A percentile compares a stretch with the other conserved stretches of the same genome.
Evolutionary conservation across 805 yeast species (phyloP).

Genomic region (Lipomyces orientalis): DNA sequence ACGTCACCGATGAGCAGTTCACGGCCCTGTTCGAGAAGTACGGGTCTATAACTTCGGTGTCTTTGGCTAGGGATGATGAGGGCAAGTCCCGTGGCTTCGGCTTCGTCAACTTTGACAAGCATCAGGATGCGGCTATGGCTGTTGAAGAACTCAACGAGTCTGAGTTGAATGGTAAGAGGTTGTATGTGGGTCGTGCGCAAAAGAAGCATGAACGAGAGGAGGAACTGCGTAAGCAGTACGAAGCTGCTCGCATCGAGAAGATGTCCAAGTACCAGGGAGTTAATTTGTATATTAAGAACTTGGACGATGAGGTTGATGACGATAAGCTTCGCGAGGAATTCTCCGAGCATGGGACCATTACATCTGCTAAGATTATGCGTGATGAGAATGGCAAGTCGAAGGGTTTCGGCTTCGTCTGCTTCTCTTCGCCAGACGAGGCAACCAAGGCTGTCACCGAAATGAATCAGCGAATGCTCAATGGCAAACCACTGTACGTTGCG

Average conservation of each 20-base stretch:
- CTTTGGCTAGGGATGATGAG: conserved; percentile 77
- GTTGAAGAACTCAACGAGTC: conserved; percentile 88
- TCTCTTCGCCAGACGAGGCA: conserved; percentile 98
- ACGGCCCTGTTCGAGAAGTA: conserved; percentile 69
- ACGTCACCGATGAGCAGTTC: conserved; percentile 60
- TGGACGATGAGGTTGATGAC: conserved; percentile 91
- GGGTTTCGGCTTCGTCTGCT: conserved; percentile 99
- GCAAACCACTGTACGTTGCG: conserved; percentile 97
- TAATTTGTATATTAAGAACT: conserved; percentile 94
- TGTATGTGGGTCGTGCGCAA: conserved; percentile 98
- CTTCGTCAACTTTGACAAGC: conserved; percentile 87
- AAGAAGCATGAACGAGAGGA: conserved; percentile 97
- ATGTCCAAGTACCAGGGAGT: conserved; percentile 95
- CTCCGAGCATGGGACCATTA: conserved; percentile 89
- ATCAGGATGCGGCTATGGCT: conserved; percentile 87
- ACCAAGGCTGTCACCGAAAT: conserved; percentile 97
- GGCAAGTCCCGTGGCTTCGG: conserved; percentile 96
- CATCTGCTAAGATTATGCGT: conserved; percentile 95
- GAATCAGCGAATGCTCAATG: conserved; percentile 94
- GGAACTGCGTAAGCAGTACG: conserved; percentile 94
- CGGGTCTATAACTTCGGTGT: conserved; percentile 85
- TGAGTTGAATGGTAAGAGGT: conserved; percentile 82
- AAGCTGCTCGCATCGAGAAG: conserved; percentile 88
- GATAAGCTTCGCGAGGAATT: conserved; percentile 91
- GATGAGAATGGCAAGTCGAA: conserved; percentile 93